Evolutionary conservation across 2,329 filamentous ascomycete species (phyloP).

Genomic region (Sarocladium oryzae): DNA sequence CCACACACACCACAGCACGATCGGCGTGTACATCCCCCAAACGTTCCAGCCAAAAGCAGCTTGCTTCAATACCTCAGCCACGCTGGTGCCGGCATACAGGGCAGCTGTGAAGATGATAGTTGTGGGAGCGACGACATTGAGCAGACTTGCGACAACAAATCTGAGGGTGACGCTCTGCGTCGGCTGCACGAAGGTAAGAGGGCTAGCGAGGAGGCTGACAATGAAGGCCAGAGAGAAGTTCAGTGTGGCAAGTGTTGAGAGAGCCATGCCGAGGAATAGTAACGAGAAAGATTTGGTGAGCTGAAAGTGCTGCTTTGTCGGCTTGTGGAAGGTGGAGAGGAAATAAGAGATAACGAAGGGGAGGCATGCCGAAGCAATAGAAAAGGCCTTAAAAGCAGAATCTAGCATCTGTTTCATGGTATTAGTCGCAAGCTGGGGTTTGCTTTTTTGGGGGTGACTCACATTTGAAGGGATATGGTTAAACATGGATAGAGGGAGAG

Average conservation of each 20-base stretch:
- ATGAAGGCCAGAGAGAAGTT: slow-evolving; percentile 91
- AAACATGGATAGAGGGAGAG: slow-evolving; percentile 80
- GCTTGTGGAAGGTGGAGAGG: slow-evolving; percentile 43
- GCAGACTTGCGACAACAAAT: slow-evolving; percentile 39
- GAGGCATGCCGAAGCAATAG: slow-evolving; percentile 46
- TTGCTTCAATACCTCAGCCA: slow-evolving; percentile 58
- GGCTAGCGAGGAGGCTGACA: slow-evolving; percentile 70
- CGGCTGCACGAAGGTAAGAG: slow-evolving; percentile 67
- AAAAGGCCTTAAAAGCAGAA: slow-evolving; percentile 52
- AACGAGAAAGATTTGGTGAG: slow-evolving; percentile 87
- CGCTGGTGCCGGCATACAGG: slow-evolving; percentile 28
- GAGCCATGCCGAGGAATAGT: slow-evolving; percentile 84
- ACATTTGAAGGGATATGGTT: slow-evolving; percentile 65
- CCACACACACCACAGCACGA: slow-evolving; percentile 93
- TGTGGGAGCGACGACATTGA: slow-evolving; percentile 54
- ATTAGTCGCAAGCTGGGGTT: no score
- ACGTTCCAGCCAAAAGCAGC: slow-evolving; percentile 86
- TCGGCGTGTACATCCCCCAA: slow-evolving; percentile 81
- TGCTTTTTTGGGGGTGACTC: no score
- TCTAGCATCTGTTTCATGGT: slow-evolving; percentile 53
- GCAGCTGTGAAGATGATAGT: slow-evolving; percentile 45
- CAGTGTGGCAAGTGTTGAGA: slow-evolving; percentile 86
- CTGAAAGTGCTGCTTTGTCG: slow-evolving; percentile 63
- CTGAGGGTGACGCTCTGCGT: slow-evolving; percentile 32
- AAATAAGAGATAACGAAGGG: slow-evolving; percentile 50